These are phyloP conservation scores for Nemania sp. DNA, from an alignment of 2,329 filamentous ascomycete species.

Conservation along the genomic window DNA sequence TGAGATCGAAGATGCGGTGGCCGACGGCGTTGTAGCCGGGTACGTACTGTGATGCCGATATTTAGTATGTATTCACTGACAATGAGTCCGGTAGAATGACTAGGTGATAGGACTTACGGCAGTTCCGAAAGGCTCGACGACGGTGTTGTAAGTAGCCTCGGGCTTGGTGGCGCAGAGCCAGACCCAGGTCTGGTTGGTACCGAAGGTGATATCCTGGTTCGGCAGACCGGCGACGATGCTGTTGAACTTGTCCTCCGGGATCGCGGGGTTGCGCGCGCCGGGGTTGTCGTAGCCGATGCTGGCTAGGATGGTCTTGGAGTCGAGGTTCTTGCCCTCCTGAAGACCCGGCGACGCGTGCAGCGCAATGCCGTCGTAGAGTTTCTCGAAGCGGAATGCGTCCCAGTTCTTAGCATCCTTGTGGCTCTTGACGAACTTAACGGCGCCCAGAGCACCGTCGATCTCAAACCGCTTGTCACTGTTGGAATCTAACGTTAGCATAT, in stretches of 20 bases:
- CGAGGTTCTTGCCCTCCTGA: slow-evolving; percentile 14
- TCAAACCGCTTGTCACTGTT: slow-evolving; percentile 22
- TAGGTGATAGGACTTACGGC: slow-evolving; percentile 18
- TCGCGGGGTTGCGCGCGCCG: slow-evolving; percentile 1
- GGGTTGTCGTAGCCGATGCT: slow-evolving; percentile 25
- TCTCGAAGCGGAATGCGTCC: slow-evolving; percentile 18
- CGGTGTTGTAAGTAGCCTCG: slow-evolving; percentile 21
- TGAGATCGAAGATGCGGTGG: slow-evolving; percentile 22
- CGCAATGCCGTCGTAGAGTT: slow-evolving; percentile 22
- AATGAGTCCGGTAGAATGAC: not conserved
- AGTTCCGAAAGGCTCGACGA: slow-evolving; percentile 21
- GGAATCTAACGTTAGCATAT: not conserved
- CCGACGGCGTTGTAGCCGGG: slow-evolving; percentile 21
- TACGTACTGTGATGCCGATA: slow-evolving; percentile 11
- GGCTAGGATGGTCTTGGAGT: slow-evolving; percentile 10
- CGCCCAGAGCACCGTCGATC: slow-evolving; percentile 20
- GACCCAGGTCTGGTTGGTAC: slow-evolving; percentile 27
- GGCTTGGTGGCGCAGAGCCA: slow-evolving; percentile 25
- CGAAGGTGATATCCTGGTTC: slow-evolving; percentile 13
- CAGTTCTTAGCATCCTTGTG: slow-evolving; percentile 15
- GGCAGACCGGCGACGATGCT: slow-evolving; percentile 10
- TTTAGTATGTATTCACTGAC: not conserved
- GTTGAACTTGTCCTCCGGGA: slow-evolving; percentile 17
- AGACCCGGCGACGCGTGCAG: slow-evolving; percentile 19
- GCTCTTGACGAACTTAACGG: slow-evolving; percentile 19